These are phyloP conservation scores for Castanea mollissima DNA, from an alignment of 306 rosid species.

Conservation along the genomic window DNA sequence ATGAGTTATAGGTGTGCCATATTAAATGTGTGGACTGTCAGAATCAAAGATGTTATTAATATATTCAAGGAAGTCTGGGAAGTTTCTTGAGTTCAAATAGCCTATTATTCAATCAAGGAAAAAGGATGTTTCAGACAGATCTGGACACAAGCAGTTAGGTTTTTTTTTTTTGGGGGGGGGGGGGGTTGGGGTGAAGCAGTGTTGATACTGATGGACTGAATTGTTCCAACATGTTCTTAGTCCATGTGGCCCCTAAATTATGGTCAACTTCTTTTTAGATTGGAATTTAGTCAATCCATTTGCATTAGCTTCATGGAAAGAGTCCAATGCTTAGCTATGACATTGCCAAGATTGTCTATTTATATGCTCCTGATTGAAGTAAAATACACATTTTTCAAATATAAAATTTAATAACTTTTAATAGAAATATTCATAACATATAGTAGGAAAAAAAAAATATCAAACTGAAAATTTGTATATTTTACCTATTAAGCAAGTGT, in stretches of 20 bases:
- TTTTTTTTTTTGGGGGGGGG: neutral
- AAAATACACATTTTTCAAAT: too few species aligned
- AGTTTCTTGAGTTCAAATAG: neutral
- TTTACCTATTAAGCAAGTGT: too few species aligned
- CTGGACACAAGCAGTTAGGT: neutral
- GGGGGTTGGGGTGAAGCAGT: neutral
- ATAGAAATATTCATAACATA: too few species aligned
- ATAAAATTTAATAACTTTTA: too few species aligned
- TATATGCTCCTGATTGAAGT: neutral
- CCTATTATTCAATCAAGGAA: neutral
- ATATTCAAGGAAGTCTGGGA: neutral
- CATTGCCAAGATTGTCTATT: neutral
- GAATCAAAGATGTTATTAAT: neutral
- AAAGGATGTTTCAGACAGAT: neutral
- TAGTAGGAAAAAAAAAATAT: too few species aligned
- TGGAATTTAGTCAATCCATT: neutral
- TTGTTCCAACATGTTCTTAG: neutral
- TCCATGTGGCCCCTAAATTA: neutral
- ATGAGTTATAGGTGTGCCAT: neutral
- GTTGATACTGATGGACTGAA: neutral
- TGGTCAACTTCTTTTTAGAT: neutral
- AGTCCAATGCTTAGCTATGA: neutral
- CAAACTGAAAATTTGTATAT: too few species aligned
- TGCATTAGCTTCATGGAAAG: neutral
- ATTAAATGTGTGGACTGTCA: neutral